A percentile compares a stretch with the other conserved stretches of the same genome.
Evolutionary conservation across 768 basidiomycete genomes (phyloP).

Genomic region (Tulasnella calospora): DNA sequence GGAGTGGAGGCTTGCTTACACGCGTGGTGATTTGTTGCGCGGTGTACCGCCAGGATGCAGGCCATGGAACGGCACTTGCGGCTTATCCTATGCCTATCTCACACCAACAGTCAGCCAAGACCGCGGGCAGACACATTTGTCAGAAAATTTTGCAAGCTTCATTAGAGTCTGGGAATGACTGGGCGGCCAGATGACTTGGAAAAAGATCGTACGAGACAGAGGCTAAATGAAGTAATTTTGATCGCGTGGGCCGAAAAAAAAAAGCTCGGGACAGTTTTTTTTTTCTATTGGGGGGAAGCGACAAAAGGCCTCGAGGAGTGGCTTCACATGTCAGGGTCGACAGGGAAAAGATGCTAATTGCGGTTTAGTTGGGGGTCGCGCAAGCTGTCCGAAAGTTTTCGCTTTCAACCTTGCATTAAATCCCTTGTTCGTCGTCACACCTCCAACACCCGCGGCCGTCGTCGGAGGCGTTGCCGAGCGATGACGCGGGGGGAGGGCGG

Average conservation of each 20-base stretch:
- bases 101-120: not conserved
- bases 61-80: not conserved
- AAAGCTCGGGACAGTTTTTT: not conserved
- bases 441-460: no score
- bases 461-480: no score
- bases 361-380: not conserved
- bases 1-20: no score
- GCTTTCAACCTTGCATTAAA: no score
- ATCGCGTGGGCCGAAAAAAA: not conserved
- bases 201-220: not conserved
- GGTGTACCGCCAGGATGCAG: not conserved
- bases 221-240: not conserved
- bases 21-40: no score
- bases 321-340: conserved; percentile 2
- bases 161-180: not conserved
- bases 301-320: conserved; percentile 4
- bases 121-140: not conserved
- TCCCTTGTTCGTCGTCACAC: not conserved
- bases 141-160: not conserved
- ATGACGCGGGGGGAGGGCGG: not conserved
- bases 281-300: not conserved
- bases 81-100: not conserved
- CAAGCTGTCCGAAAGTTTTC: no score
- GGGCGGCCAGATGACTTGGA: not conserved
- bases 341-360: not conserved